Evolutionary conservation across 2,329 filamentous ascomycete genomes (phyloP).

Genomic region (Arthroderma sp.): DNA sequence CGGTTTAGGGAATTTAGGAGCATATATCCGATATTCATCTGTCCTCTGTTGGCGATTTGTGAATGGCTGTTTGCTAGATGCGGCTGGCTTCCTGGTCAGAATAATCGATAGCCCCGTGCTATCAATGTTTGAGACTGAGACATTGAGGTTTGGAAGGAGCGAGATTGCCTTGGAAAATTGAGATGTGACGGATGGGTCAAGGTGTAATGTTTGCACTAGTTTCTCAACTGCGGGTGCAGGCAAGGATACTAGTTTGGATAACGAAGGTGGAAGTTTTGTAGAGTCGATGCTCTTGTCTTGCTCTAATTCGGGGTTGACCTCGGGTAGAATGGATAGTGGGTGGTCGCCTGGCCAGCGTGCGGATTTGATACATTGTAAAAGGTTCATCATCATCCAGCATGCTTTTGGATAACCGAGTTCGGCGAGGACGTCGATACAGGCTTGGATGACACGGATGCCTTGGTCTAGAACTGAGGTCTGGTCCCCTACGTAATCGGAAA

Average conservation of each 20-base stretch:
- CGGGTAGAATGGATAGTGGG: conserved; percentile 66
- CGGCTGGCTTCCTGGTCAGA: conserved; percentile 6
- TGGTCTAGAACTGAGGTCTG: conserved; percentile 82
- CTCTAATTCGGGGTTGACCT: conserved; percentile 33
- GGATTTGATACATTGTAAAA: conserved; percentile 85
- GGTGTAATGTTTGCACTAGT: conserved; percentile 18
- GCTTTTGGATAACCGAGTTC: conserved; percentile 74
- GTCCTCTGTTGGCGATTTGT: conserved; percentile 46
- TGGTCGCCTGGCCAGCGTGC: conserved; percentile 81
- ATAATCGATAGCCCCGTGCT: conserved; percentile 43
- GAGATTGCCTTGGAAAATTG: conserved; percentile 46
- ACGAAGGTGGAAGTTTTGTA: conserved; percentile 16
- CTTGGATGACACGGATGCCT: conserved; percentile 91
- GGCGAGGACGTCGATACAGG: conserved; percentile 81
- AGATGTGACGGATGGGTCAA: conserved; percentile 13
- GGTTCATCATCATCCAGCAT: conserved; percentile 64
- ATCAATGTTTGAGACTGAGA: conserved; percentile 49
- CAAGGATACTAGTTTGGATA: conserved; percentile 21
- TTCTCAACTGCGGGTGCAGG: conserved; percentile 14
- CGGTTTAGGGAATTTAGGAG: conserved; percentile 81
- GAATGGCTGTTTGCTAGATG: neutral
- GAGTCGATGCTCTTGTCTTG: conserved; percentile 9
- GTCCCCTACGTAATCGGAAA: conserved; percentile 94
- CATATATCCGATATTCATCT: conserved; percentile 52
- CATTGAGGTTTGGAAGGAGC: conserved; percentile 54